Evolutionary conservation across 805 yeast genomes (phyloP).

Genomic region (Wickerhamomyces hampshirensis): DNA sequence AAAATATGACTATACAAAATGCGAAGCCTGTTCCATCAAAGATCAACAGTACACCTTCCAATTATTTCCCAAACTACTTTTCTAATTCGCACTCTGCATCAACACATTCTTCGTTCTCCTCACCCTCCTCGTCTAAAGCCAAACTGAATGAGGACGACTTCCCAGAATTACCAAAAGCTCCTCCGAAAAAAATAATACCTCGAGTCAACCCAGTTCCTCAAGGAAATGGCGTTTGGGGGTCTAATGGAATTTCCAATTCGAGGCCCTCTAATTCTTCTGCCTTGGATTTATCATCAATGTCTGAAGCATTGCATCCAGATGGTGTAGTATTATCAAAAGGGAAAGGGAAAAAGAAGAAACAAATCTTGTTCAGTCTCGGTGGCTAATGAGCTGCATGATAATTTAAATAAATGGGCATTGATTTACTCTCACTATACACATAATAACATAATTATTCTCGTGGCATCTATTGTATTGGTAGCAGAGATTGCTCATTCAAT

Average conservation of each 20-base stretch:
- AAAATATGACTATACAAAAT: slow-evolving; percentile 10
- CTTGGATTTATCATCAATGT: no score
- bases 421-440: background rate
- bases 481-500: slow-evolving; percentile 33
- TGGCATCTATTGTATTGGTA: slow-evolving; percentile 24
- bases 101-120: slow-evolving; percentile 15
- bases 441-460: slow-evolving; percentile 1
- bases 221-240: slow-evolving; percentile 34
- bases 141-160: slow-evolving; percentile 31
- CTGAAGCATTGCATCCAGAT: slow-evolving; percentile 18
- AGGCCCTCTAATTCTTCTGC: slow-evolving; percentile 2
- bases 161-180: slow-evolving; percentile 42
- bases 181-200: slow-evolving; percentile 44
- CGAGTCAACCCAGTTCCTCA: slow-evolving; percentile 50
- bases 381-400: no score
- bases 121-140: slow-evolving; percentile 15
- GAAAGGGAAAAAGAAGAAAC: slow-evolving; percentile 47
- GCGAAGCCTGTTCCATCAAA: slow-evolving; percentile 10
- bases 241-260: slow-evolving; percentile 14
- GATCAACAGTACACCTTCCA: slow-evolving; percentile 13
- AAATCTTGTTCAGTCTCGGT: slow-evolving; percentile 48
- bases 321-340: slow-evolving; percentile 18
- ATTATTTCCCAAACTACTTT: slow-evolving; percentile 27
- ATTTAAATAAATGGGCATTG: slow-evolving; percentile 16
- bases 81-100: slow-evolving; percentile 17